These are phyloP conservation scores for Astrephomene gubernaculifera DNA, from an alignment of 139 green algal genomes.

Conservation along the genomic window DNA sequence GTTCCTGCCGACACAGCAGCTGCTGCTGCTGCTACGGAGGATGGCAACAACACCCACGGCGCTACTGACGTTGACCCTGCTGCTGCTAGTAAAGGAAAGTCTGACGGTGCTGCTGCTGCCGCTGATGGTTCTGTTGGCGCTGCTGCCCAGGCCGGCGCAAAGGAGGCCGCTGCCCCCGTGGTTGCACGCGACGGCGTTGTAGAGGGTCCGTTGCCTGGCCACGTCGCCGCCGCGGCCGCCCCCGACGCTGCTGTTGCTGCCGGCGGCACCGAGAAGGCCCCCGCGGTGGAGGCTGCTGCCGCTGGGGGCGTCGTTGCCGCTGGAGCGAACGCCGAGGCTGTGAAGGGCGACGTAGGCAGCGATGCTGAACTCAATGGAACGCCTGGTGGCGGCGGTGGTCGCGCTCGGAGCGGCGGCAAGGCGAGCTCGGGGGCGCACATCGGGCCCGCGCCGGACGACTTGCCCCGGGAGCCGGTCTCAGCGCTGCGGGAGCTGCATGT, in stretches of 20 bases:
- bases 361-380: background rate
- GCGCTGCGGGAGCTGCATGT: conserved; percentile 19
- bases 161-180: too few relatives aligned
- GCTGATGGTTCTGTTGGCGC: too few relatives aligned
- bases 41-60: too few relatives aligned
- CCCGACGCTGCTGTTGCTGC: background rate
- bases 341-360: background rate
- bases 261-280: background rate
- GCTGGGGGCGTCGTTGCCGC: background rate
- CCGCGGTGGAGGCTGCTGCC: background rate
- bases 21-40: too few relatives aligned
- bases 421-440: conserved; percentile 20
- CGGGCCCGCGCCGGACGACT: conserved; percentile 24
- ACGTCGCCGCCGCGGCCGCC: too few relatives aligned
- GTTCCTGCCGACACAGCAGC: too few relatives aligned
- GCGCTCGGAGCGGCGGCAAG: background rate
- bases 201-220: background rate
- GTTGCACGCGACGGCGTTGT: too few relatives aligned
- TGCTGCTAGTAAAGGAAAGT: too few relatives aligned
- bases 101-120: too few relatives aligned
- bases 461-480: conserved; percentile 2
- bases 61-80: too few relatives aligned
- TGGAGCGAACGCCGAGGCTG: background rate
- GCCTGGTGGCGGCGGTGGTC: background rate
- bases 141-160: too few relatives aligned